Conservation (phyloP, 2,329 filamentous ascomycete species). For the Microdochium trichocladiopsis region DNA sequence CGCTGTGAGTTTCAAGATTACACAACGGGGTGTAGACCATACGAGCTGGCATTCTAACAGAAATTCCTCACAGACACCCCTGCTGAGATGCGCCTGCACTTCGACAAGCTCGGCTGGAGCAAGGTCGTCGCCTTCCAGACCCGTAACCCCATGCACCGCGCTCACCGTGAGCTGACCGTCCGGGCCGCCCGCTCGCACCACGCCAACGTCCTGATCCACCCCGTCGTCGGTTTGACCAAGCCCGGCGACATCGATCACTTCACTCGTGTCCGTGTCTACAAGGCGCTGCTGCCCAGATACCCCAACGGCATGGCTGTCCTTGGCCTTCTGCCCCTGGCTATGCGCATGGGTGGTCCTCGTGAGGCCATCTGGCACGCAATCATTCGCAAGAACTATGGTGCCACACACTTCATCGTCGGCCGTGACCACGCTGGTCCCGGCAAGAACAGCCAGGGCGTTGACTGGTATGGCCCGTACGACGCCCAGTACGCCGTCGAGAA, state of each 20-base stretch:
- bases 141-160: constrained; percentile 97
- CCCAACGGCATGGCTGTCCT: constrained; percentile 98
- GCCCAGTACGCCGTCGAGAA: constrained; percentile 94
- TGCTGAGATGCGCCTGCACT: constrained; percentile 89
- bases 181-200: constrained; percentile 92
- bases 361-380: constrained; percentile 99
- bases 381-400: constrained; percentile 99
- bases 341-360: constrained; percentile 98
- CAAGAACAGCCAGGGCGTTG: constrained; percentile 94
- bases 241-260: constrained; percentile 99
- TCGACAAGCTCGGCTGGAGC: constrained; percentile 99
- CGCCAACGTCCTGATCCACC: constrained; percentile 98
- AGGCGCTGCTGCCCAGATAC: constrained; percentile 91
- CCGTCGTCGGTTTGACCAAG: constrained; percentile 96
- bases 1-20: constrained; percentile 59
- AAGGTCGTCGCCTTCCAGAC: constrained; percentile 99
- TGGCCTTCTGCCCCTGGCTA: constrained; percentile 88
- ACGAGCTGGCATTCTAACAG: neutral
- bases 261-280: constrained; percentile 97
- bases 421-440: constrained; percentile 97
- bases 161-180: constrained; percentile 95
- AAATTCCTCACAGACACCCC: constrained; percentile 64
- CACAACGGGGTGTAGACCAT: too few species aligned
- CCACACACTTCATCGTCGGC: constrained; percentile 98
- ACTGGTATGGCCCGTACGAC: constrained; percentile 98